Evolutionary conservation across 495 filamentous ascomycete genomes (phyloP), one percentile per base, ranked within the genome.

Genomic region (Delitschia confertaspora): DNA sequence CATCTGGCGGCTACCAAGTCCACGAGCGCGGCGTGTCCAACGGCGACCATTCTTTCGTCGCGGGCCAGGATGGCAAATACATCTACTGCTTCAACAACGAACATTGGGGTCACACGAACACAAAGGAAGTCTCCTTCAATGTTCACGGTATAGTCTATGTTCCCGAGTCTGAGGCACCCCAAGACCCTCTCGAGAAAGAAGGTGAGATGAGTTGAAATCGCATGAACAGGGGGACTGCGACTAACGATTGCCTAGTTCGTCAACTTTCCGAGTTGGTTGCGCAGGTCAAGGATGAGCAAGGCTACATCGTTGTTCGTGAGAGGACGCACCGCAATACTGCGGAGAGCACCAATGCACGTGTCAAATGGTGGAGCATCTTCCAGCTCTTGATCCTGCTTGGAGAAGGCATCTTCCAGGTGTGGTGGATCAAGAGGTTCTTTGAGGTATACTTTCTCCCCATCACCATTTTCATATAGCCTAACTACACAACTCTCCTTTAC

Each of bases 331-430:
- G 91, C 54, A 96, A 98, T 68, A 98, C 91, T 3, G 91, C 91
- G 35, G 91, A 98, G 72, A 95, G 87, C 75, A 98, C 91, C 44
- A 98, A 98, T 65, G 76, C 78, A 48, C 71, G 91, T 40, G 91
- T 98, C 47, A 98, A 98, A 68, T 98, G 91, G 91, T 98, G 93
- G 93, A 95, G 88, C 62, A 75, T 96, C 48, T 96, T 96, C 67
- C 88, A 96, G 65, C 73, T 98, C 44, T 75, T 78, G 38, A 82
- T 98, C 42, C 74, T 98, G 34, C 71, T 91, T 46, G 91, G 83
- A 33, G 85, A 95, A 71, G 87, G 87, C 56, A 69, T 95, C 37
- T 98, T 96, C 72, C 91, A 98, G 68, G 93, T 98, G 48, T 96
- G 93, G 91, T 98, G 91, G 85, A 61, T 98, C 64, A 89, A 93